These are phyloP conservation scores for Brassica cretica DNA, from an alignment of 345 rosid genomes.

Conservation along the genomic window DNA sequence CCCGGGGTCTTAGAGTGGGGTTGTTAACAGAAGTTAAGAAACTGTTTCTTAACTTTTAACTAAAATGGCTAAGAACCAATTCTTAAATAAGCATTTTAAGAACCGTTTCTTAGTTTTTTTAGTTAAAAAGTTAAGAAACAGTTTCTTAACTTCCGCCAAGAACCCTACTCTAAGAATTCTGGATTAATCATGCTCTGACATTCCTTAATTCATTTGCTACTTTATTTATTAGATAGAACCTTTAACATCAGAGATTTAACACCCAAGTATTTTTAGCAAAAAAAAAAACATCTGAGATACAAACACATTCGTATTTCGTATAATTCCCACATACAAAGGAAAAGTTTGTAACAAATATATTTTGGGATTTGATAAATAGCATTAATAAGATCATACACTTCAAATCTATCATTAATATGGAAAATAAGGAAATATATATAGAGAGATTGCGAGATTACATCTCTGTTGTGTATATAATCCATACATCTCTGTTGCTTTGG, in stretches of 20 bases:
- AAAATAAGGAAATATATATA: background rate
- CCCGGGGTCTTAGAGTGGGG: too few relatives aligned
- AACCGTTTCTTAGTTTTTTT: too few relatives aligned
- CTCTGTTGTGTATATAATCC: slow-evolving; percentile 6
- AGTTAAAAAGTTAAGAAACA: too few relatives aligned
- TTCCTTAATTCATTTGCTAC: slow-evolving; percentile 5
- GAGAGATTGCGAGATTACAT: background rate
- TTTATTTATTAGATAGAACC: background rate
- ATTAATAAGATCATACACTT: slow-evolving; percentile 12
- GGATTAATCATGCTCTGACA: too few relatives aligned
- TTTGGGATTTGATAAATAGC: background rate
- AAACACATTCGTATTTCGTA: background rate
- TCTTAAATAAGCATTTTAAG: too few relatives aligned
- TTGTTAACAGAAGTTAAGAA: too few relatives aligned
- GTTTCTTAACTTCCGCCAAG: too few relatives aligned
- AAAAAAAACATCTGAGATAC: background rate
- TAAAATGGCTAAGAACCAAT: too few relatives aligned
- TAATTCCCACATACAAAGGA: background rate
- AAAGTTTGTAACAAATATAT: background rate
- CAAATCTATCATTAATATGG: slow-evolving; percentile 6
- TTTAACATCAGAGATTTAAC: background rate
- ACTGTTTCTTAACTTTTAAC: too few relatives aligned
- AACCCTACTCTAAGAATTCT: too few relatives aligned
- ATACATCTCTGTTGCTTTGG: slow-evolving; percentile 22
- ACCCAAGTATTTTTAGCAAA: too few relatives aligned